Evolutionary conservation across 192 early-diverging fungal species (phyloP), one percentile per base, ranked within the genome.

Genomic region (Mortierella antarctica): DNA sequence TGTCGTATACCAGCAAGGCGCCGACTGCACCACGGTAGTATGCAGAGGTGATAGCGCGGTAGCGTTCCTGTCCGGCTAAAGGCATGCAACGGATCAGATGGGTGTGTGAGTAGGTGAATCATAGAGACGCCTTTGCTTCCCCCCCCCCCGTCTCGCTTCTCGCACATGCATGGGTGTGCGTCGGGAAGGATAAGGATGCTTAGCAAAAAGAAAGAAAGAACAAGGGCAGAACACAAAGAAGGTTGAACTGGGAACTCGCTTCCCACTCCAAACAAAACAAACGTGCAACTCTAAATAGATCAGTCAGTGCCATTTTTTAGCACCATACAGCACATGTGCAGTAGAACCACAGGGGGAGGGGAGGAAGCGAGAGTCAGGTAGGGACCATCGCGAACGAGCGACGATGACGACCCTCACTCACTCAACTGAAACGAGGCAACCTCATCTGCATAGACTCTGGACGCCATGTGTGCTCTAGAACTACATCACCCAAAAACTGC

Each of bases 1-100:
- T 98, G 83, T 99, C 97, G 86, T 98, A 98, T 21, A 98, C 97
- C 42, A 98, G 88, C 57, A 99, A 88, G 42, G 97, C 96, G 53
- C 97, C 98, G 31, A 99, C 95, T 12, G 98, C 98, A 21, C 96
- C 96, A 73, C 96, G 95, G 83, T 98, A 98, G 83, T 98, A 98
- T 65, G 90, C 90, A 72, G 82, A 93, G 23, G 94, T 95, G 71
- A 95, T 95, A 52, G 93, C 93, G 80, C 94, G 92, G 82, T 95
- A 95, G 82, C 94, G 91, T 75, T 91, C 90, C 81, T 91, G 90
- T 67, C 88, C 86, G 75, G 89, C 88, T 88, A 74, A 60, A 20
- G n/a, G n/a, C n/a, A 39, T 13, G 17, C 39, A 51, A 62, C 64
- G 58, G 45, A 82, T 55, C 61, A 52, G 57, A 20, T 44, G 31